Conservation (phyloP, 495 filamentous ascomycete species). For the Aspergillus steynii region DNA sequence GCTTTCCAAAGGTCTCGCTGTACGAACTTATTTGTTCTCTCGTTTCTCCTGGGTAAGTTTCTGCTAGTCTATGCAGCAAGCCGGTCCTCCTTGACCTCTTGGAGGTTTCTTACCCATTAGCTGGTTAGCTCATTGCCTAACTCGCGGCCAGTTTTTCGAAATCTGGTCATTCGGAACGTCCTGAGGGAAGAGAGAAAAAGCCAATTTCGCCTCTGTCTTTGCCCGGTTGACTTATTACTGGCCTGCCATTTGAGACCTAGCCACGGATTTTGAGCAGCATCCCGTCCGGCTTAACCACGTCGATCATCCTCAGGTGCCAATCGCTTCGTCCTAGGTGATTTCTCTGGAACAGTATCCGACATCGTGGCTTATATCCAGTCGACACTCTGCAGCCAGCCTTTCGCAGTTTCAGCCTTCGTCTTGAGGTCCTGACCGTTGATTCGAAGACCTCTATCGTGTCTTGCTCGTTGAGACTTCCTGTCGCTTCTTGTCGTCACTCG, state of each 20-base stretch:
- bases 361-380: conserved; percentile 28
- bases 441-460: conserved; percentile 32
- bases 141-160: conserved; percentile 13
- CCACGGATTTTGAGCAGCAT: conserved; percentile 14
- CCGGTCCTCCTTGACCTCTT: conserved; percentile 25
- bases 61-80: conserved; percentile 36
- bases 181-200: conserved; percentile 19
- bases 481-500: conserved; percentile 45
- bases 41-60: conserved; percentile 31
- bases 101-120: conserved; percentile 36
- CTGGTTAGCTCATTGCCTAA: conserved; percentile 32
- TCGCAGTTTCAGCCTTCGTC: conserved; percentile 30
- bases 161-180: conserved; percentile 6
- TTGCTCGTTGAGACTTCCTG: conserved; percentile 34
- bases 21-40: conserved; percentile 1
- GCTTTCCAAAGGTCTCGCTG: conserved; percentile 14
- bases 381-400: conserved; percentile 42
- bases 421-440: conserved; percentile 37
- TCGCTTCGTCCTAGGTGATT: conserved; percentile 22
- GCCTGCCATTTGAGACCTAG: conserved; percentile 17
- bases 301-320: conserved; percentile 21
- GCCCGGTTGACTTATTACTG: conserved; percentile 11
- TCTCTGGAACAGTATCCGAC: conserved; percentile 28
- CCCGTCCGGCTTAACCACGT: conserved; percentile 12
- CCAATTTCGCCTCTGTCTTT: conserved; percentile 32